phyloP scores from a whole-genome alignment of 129 eudicot species.

The Daucus carota region DNA sequence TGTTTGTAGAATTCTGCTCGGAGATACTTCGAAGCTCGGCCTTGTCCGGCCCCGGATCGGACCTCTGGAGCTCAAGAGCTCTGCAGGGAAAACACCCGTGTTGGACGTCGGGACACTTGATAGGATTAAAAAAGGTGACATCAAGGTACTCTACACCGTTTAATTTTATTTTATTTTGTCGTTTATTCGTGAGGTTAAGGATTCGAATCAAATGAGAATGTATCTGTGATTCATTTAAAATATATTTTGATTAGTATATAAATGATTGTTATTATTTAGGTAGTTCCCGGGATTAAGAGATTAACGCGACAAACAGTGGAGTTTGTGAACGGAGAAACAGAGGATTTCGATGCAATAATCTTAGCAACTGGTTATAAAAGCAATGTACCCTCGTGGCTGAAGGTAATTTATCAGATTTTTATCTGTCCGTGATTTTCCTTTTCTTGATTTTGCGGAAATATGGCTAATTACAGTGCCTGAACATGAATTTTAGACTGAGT shows the following conservation, averaged over 20 bases:
- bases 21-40: slow-evolving; percentile 65
- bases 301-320: slow-evolving; percentile 45
- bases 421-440: slow-evolving; percentile 3
- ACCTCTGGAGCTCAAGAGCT: slow-evolving; percentile 70
- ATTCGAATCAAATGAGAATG: neutral
- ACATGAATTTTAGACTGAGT: no score
- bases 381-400: slow-evolving; percentile 96
- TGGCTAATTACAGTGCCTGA: neutral
- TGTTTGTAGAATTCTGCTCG: slow-evolving; percentile 54
- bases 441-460: neutral
- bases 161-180: no score
- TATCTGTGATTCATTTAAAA: neutral
- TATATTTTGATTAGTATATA: neutral
- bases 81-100: slow-evolving; percentile 90
- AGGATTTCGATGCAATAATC: slow-evolving; percentile 80
- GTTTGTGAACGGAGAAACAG: slow-evolving; percentile 63
- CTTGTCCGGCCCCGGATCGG: slow-evolving; percentile 66
- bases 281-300: slow-evolving; percentile 51
- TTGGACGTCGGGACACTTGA: slow-evolving; percentile 90
- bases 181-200: neutral
- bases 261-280: slow-evolving; percentile 26
- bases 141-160: slow-evolving; percentile 65
- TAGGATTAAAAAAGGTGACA: slow-evolving; percentile 90
- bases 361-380: slow-evolving; percentile 97
- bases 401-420: slow-evolving; percentile 38